Evolutionary conservation across 306 rosid genomes (phyloP), one percentile per base, ranked within the genome.

Genomic region (Vigna unguiculata): DNA sequence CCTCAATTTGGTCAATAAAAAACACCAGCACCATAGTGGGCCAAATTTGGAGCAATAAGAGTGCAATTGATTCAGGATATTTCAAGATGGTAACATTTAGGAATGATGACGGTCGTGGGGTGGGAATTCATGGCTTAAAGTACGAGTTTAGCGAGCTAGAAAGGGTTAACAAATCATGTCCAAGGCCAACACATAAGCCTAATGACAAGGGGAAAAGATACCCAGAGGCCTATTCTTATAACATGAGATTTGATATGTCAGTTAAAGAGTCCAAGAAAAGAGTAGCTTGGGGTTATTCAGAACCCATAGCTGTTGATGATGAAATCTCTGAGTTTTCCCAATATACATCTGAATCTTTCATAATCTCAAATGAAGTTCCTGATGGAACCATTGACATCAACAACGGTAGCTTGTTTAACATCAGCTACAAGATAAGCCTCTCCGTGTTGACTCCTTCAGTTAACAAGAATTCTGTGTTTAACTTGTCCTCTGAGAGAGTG

Each of bases 31-130:
- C n/a, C 43, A 22, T 83, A 15, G 81, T 82, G 67, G 95, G 97
- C 46, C 69, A 84, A 62, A 82, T 90, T 41, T 91, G 95, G 95
- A 91, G 87, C 66, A 84, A 71, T 69, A 91, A 86, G 78, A 52
- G 81, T 21, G 57, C 3, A 25, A 52, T 34, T 2, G 90, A 87
- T 45, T 10, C 47, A 1, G 85, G 85, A 38, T 83, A 83, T 80
- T 89, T 88, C 58, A 80, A 78, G 30, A 49, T 22, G 83, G 82
- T 88, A 38, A 71, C 63, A 53, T 78, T 89, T 24, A 55, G 64
- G 74, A 71, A 62, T 43, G 54, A 25, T 17, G 59, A 72, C 3
- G n/a, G 10, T 21, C 1, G 1, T 1, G 28, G 9, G 22, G 40
- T 30, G 32, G 61, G 13, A 24, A 5, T 54, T 74, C 60, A 32